Base-by-base conservation (phyloP, 495 filamentous ascomycete species). In the Tuber indicum region DNA sequence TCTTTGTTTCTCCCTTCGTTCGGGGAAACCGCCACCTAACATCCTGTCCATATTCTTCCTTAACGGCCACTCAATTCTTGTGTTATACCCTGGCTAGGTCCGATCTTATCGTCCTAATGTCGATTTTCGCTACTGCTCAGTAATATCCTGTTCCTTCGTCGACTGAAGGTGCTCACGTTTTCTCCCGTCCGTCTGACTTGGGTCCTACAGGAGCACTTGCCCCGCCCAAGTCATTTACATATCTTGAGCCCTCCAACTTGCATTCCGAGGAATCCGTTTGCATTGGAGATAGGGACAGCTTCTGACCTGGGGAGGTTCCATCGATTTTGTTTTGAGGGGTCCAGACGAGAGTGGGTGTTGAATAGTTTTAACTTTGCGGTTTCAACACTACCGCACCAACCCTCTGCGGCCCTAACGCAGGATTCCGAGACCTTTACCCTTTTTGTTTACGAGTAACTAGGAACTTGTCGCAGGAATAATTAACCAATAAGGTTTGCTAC, bases 51-150 rank as follows among this genome's bases (percentile, higher is more conserved):
- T 45, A 32, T 32, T 41, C 52, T 44, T 62, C 77, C 58, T 77
- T 71, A 45, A 73, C 46, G 74, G 58, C 44, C 52, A 32, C 45
- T 49, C 70, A 45, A 71, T 71, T 58, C 58, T 12, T 17, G 58
- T 66, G 12, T 66, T 66, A 8, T n/a, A 71, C 47, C 47, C 72
- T 23, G 76, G 58, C 41, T 69, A 71, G 78, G 47, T 74, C 71
- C 39, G 26, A 76, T 43, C 52, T 66, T 58, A 43, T 80, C 74
- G 78, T 71, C 74, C 66, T 75, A 74, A 80, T 80, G 78, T 79
- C 73, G 78, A 49, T 79, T 72, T 74, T 73, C 47, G 32, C 43
- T 73, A 62, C 75, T 66, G 44, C 74, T 71, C 62, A 80, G 71
- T 80, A 80, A 70, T 62, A 72, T 74, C 76, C 77, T 32, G 44